Conservation (phyloP, 495 filamentous ascomycete genomes). For the Astrothelium subdiscretum region DNA sequence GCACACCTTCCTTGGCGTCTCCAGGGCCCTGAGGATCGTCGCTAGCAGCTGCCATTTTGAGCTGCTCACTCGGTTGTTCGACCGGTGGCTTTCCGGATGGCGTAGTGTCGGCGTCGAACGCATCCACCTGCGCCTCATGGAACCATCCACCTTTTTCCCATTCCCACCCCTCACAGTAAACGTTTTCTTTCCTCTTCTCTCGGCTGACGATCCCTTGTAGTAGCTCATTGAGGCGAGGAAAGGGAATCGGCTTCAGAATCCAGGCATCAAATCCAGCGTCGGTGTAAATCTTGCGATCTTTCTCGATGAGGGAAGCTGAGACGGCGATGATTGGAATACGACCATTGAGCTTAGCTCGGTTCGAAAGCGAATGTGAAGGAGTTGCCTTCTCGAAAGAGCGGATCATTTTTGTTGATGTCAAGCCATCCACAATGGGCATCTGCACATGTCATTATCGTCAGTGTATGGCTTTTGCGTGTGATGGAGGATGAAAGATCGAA, state of each 20-base stretch:
- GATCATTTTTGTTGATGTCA: conserved; percentile 73
- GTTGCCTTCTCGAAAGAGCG: conserved; percentile 50
- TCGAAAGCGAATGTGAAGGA: conserved; percentile 31
- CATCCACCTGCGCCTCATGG: conserved; percentile 13
- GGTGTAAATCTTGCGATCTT: conserved; percentile 55
- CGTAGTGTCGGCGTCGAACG: conserved; percentile 15
- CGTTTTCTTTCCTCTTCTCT: conserved; percentile 14
- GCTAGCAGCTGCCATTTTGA: conserved; percentile 8
- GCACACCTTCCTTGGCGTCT: conserved; percentile 6
- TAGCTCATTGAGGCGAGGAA: conserved; percentile 25
- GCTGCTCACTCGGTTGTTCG: conserved; percentile 1
- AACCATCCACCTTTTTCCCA: conserved; percentile 35
- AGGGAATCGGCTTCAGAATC: conserved; percentile 44
- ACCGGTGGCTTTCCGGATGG: conserved; percentile 12
- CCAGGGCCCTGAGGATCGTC: conserved; percentile 15
- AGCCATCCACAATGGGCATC: conserved; percentile 92
- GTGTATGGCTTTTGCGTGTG: too few species aligned
- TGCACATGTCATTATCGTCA: conserved; percentile 27
- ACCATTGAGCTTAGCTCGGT: conserved; percentile 35
- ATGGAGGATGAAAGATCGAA: conserved; percentile 1
- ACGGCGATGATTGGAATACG: conserved; percentile 81
- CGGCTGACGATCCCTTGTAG: conserved; percentile 28
- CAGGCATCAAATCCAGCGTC: conserved; percentile 84
- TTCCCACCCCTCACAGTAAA: conserved; percentile 22
- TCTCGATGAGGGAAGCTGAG: conserved; percentile 73